phyloP scores from a whole-genome alignment of 768 basidiomycete species.

The Rossbeevera mucosa region DNA sequence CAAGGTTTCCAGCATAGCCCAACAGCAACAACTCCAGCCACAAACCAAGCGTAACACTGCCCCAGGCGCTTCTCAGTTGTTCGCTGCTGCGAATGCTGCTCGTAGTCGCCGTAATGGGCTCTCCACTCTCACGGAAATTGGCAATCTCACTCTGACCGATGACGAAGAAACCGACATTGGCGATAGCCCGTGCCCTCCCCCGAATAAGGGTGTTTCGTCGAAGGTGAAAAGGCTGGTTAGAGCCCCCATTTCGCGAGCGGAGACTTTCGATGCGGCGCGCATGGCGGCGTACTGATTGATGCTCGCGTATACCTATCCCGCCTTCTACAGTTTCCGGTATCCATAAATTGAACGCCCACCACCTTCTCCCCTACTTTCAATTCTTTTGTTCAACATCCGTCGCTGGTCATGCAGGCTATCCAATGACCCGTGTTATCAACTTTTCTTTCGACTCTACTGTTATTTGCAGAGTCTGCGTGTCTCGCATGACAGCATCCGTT shows the following conservation, averaged over 20 bases:
- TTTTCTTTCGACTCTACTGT: conserved; percentile 6
- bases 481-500: conserved; percentile 14
- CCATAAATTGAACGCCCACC: neutral
- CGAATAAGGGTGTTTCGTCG: conserved; percentile 51
- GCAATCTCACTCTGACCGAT: conserved; percentile 58
- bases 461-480: conserved; percentile 9
- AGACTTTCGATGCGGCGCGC: conserved; percentile 64
- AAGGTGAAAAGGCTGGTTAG: conserved; percentile 56
- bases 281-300: conserved; percentile 42
- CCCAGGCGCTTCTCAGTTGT: conserved; percentile 53
- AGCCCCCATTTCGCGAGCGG: conserved; percentile 51
- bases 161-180: conserved; percentile 77
- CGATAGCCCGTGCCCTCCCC: conserved; percentile 85
- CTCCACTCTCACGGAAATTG: conserved; percentile 63
- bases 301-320: neutral
- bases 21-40: conserved; percentile 38
- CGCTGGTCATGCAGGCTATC: conserved; percentile 11
- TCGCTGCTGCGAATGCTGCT: conserved; percentile 67
- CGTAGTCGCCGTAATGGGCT: conserved; percentile 59
- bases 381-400: conserved; percentile 2
- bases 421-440: neutral
- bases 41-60: conserved; percentile 64
- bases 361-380: conserved; percentile 6
- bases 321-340: conserved; percentile 3
- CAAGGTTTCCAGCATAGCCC: conserved; percentile 35